Base-by-base conservation (phyloP, 2,329 filamentous ascomycete genomes). In the Colletotrichum sojae region DNA sequence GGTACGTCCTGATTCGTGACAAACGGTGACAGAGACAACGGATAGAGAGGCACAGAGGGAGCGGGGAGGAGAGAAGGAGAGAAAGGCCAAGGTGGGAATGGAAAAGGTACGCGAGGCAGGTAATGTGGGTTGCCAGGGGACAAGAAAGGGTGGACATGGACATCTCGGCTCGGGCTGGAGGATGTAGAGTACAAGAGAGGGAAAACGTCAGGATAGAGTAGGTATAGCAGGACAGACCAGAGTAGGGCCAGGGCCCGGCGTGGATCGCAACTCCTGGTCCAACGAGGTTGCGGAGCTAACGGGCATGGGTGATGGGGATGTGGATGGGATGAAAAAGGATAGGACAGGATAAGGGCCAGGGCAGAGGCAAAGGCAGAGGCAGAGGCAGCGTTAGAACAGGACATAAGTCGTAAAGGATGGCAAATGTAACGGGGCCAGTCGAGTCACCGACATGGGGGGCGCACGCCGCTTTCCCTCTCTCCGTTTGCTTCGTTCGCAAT, bases 401-500 rank as follows among this genome's bases (percentile, higher is more conserved):
- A 54, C 59, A 62, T 49, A 62, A 60, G 6, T 51, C 31, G 13
- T n/a, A 45, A 46, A 60, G 31, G 31, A 56, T 60, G 45, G 31
- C 43, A 63, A 49, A 69, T 45, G 54, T 66, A 66, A 69, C 54
- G 49, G 56, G 53, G 20, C 51, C 31, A 36, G 31, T 58, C 39
- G 46, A 36, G 31, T 58, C 39, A 39, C 13, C 62, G 27, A 43
- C 22, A 18, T 13, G 60, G 36, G 45, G 58, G 62, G 20, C 31
- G 31, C 31, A 36, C 31, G 40, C 25, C 52, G 5, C 62, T 31
- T 67, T 53, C 68, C 55, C 56, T 67, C 61, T 59, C 31, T 40
- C 62, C 62, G 48, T 61, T 56, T 53, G 5, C 18, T 55, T 69
- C 55, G 62, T 66, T 69, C 67, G 67, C 67, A 67, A 69, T 69